Evolutionary conservation across 2,329 filamentous ascomycete genomes (phyloP), one percentile per base, ranked within the genome.

Genomic region (Balansia obtecta): DNA sequence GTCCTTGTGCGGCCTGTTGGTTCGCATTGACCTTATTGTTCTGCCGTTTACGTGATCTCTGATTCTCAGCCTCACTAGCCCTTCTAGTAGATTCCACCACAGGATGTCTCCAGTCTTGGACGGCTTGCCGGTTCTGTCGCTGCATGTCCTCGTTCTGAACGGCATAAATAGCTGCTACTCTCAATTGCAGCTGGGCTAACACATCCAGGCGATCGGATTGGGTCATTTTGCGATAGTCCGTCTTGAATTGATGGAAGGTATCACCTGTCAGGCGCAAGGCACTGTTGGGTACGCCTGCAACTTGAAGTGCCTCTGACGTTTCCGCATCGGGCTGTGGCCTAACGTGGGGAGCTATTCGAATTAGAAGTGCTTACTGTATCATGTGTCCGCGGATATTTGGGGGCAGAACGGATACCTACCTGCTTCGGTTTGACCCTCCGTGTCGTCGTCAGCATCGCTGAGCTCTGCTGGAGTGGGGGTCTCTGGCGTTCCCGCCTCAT

Each of bases 141-240:
- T 71, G 69, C 46, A 66, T 53, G 40, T 71, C 69, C 53, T 72
- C 69, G 52, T 71, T 72, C 45, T 72, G 68, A 2, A 72, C 62
- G 11, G 69, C 69, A 48, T 71, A 72, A 12, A 72, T 69, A 43
- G 69, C 69, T 8, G 69, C 69, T 20, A 72, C 63, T 13, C 69
- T 60, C 12, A 72, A 61, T 51, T 71, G 69, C 16, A 71, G 53
- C 51, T 69, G 66, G 5, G 69, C 65, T 1, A 71, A 58, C 10
- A 63, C 62, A 16, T 63, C 63, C 3, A 71, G 52, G 6, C 69
- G 65, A 9, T 72, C 68, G 1, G 65, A 58, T 38, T 68, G 66
- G 7, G 65, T 58, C 63, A 71, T 67, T 48, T 70, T 70, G 6
- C 69, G 67, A 34, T 71, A 71, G 33, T 71, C 68, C 42, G 57